These are phyloP conservation scores for Citrullus amarus DNA, from an alignment of 306 rosid species.

Conservation along the genomic window DNA sequence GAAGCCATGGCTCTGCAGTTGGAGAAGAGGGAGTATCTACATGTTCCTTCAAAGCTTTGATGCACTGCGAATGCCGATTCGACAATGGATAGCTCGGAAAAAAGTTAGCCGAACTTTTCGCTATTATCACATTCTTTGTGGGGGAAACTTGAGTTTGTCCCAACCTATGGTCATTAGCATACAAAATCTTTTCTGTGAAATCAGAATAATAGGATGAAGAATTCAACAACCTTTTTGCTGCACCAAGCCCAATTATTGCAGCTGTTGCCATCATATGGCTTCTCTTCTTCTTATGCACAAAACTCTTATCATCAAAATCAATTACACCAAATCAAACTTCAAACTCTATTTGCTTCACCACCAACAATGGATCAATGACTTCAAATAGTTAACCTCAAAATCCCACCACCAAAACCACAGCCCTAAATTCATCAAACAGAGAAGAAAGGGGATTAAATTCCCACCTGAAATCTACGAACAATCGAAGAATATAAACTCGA, in stretches of 20 bases:
- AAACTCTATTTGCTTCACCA: neutral
- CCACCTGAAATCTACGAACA: neutral
- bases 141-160: constrained; percentile 40
- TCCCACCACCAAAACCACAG: constrained; percentile 1
- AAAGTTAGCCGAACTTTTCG: constrained; percentile 45
- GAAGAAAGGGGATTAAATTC: neutral
- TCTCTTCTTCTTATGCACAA: constrained; percentile 18
- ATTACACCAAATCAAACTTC: constrained; percentile 12
- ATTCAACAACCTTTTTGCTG: constrained; percentile 74
- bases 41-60: constrained; percentile 64
- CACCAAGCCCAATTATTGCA: constrained; percentile 76
- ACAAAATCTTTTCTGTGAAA: constrained; percentile 45
- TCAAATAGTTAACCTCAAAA: constrained; percentile 16
- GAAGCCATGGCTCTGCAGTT: constrained; percentile 32
- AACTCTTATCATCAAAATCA: constrained; percentile 28
- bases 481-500: neutral
- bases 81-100: constrained; percentile 33
- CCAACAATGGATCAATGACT: neutral
- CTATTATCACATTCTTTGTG: constrained; percentile 31
- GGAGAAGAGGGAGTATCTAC: constrained; percentile 32
- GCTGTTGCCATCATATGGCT: constrained; percentile 77
- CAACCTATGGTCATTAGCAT: constrained; percentile 37
- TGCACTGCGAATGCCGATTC: constrained; percentile 27
- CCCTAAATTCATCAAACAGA: neutral
- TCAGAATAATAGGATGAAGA: constrained; percentile 71